A percentile compares a stretch with the other conserved stretches of the same genome.
phyloP scores from a whole-genome alignment of 202 grass and related monocot genomes.

The Brachypodium distachyon region DNA sequence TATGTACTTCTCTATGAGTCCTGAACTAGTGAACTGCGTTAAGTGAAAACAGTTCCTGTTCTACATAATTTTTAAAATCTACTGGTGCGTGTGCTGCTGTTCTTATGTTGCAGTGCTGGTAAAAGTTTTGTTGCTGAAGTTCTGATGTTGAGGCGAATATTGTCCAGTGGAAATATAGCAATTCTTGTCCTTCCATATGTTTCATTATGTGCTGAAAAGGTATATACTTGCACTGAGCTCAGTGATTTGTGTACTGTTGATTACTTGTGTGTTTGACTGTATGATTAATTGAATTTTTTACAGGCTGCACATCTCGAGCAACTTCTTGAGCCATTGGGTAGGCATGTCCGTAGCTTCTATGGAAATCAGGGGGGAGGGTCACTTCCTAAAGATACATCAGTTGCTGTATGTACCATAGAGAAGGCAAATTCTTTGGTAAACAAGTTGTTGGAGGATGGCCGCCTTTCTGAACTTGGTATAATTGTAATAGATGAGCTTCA shows the following conservation, averaged over 20 bases:
- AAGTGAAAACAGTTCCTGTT: not conserved
- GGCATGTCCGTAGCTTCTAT: slow-evolving; percentile 89
- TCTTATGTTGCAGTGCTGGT: slow-evolving; percentile 62
- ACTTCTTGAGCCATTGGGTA: slow-evolving; percentile 92
- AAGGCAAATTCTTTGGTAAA: slow-evolving; percentile 97
- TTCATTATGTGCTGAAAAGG: slow-evolving; percentile 93
- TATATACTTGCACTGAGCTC: slow-evolving; percentile 16
- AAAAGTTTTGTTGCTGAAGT: slow-evolving; percentile 99
- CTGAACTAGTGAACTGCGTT: not conserved
- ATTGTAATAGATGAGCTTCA: slow-evolving; percentile 99
- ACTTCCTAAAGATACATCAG: slow-evolving; percentile 90
- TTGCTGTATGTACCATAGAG: slow-evolving; percentile 99
- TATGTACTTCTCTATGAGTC: not conserved
- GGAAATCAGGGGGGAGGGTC: slow-evolving; percentile 85
- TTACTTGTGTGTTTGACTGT: slow-evolving; percentile 5
- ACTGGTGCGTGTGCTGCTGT: not conserved
- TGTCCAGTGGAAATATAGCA: slow-evolving; percentile 81
- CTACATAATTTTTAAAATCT: slow-evolving; percentile 6
- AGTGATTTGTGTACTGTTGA: not conserved
- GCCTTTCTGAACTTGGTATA: slow-evolving; percentile 94
- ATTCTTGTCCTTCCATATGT: slow-evolving; percentile 97
- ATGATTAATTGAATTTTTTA: slow-evolving; percentile 30
- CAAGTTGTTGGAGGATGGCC: slow-evolving; percentile 81
- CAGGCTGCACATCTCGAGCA: slow-evolving; percentile 90
- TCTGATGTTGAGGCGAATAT: slow-evolving; percentile 87